Base-by-base conservation (phyloP, 148 eudicot species). In the Bassia scoparia region DNA sequence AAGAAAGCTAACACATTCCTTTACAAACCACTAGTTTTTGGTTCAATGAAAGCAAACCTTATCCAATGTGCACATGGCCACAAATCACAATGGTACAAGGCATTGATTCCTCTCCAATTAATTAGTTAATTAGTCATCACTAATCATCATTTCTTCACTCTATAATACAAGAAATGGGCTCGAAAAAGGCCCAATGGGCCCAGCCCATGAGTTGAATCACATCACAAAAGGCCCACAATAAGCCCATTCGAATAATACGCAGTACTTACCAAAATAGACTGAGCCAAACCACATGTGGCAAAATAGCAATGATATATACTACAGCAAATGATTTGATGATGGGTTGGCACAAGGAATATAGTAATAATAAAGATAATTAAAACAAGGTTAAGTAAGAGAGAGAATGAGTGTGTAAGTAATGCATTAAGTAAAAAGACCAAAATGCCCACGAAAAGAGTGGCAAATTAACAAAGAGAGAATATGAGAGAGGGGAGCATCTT, bases 371-470 rank as follows among this genome's bases (percentile, higher is more conserved):
- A 29, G 12, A 53, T 60, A 63, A 64, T 64, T 43, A 66, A 55
- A 55, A 56, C 24, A 44, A 53, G 69, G 11, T 29, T 16, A 10
- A 33, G 18, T 48, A 37, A 60, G 27, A 62, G 62, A 7, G 37
- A 29, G 8, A 10, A 37, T 2, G 0, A 37, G 15, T 9, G 0
- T 5, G 56, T 52, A 17, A 16, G 56, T 13, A 41, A 4, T 5
- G 46, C 12, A 41, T 41, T 41, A 11, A 35, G 2, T 2, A 2
- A 20, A 79, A 70, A 30, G 79, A 55, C 79, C 29, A 33, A 74
- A 79, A 74, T 74, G 74, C 82, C 82, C 82, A 64, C 5, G 1
- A 11, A 13, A 27, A 2, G 26, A 58, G 71, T 38, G 29, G 27
- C 26, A 52, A 8, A 79, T 43, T 74, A 56, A 70, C 75, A 67